phyloP scores from a whole-genome alignment of 176 grass and related monocot genomes.

The Carex cristatella region DNA sequence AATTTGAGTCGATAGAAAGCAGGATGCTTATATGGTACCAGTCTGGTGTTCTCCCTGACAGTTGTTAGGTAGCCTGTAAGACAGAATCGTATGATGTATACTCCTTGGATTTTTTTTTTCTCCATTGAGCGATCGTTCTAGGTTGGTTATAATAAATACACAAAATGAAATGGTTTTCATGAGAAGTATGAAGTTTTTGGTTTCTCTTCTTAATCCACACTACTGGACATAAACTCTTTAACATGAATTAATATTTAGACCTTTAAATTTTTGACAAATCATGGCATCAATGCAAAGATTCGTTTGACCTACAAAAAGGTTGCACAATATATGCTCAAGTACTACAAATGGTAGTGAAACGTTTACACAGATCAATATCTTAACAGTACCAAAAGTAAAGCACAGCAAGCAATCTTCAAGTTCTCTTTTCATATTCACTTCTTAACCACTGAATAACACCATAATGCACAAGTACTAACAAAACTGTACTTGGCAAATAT shows the following conservation, averaged over 20 bases:
- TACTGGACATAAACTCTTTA: too few species aligned
- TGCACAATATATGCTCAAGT: neutral
- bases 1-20: neutral
- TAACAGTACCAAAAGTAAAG: neutral
- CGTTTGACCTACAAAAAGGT: neutral
- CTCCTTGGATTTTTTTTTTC: neutral
- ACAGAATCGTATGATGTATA: neutral
- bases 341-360: neutral
- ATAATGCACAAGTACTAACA: neutral
- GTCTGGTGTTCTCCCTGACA: neutral
- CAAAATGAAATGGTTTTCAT: neutral
- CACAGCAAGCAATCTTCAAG: neutral
- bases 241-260: too few species aligned
- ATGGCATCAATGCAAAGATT: neutral
- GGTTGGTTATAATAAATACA: neutral
- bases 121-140: neutral
- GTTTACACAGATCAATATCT: neutral
- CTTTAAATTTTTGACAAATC: neutral
- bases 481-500: neutral
- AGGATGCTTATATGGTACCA: neutral
- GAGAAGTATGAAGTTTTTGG: neutral
- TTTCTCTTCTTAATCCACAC: too few species aligned
- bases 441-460: neutral
- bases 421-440: neutral
- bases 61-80: neutral